Percentiles rank a stretch among this genome's conserved stretches.
Evolutionary conservation across 257 asterid species (phyloP).

Genomic region (Fraxinus pennsylvanica): DNA sequence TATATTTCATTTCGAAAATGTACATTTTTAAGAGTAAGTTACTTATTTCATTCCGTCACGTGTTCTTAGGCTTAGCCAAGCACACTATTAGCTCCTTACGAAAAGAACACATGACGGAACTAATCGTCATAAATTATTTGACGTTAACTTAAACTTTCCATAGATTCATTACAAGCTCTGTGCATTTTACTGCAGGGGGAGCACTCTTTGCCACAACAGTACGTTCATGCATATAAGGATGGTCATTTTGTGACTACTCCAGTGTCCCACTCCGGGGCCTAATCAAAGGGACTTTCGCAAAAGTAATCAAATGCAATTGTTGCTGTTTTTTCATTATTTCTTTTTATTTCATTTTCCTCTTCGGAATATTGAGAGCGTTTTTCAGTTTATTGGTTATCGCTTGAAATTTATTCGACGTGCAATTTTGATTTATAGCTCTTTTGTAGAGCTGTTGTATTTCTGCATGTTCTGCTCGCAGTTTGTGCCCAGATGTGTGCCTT

Average conservation of each 20-base stretch:
- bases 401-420: slow-evolving; percentile 9
- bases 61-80: not conserved
- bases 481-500: not conserved
- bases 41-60: not conserved
- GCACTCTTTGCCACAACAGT: slow-evolving; percentile 92
- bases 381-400: slow-evolving; percentile 9
- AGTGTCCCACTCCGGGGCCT: slow-evolving; percentile 81
- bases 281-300: no score
- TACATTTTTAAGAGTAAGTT: not conserved
- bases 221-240: slow-evolving; percentile 67
- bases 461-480: slow-evolving; percentile 15
- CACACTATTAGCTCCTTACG: not conserved
- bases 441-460: slow-evolving; percentile 26
- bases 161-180: not conserved
- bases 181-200: slow-evolving; percentile 53
- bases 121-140: not conserved
- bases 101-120: not conserved
- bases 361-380: slow-evolving; percentile 23
- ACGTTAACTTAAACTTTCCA: not conserved
- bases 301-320: not conserved
- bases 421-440: slow-evolving; percentile 5
- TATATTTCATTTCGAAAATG: no score
- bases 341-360: not conserved
- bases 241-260: slow-evolving; percentile 86
- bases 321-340: not conserved